Evolutionary conservation across 2,329 filamentous ascomycete genomes (phyloP), one percentile per base, ranked within the genome.

Genomic region (Beauveria sp.): DNA sequence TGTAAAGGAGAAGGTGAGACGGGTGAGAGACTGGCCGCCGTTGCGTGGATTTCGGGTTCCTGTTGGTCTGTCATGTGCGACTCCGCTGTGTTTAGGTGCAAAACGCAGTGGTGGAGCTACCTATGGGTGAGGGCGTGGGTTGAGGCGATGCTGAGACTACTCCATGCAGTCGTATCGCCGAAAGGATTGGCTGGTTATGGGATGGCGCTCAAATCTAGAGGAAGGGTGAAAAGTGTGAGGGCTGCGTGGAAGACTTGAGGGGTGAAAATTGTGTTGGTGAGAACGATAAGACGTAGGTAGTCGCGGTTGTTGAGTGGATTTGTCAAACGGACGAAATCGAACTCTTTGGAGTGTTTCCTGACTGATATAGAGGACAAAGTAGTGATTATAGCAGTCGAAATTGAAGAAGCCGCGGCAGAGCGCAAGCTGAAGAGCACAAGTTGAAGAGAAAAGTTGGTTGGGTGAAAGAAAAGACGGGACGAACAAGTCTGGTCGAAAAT

Each of bases 1-100:
- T 82, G 75, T 63, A 81, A 69, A 62, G 79, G 75, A 62, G 78
- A 73, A 53, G 80, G 82, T 57, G 80, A 83, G 55, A 83, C 69
- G 14, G 80, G 81, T 53, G 76, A 81, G 62, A 84, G 73, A 71
- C 42, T 34, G 53, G 79, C 75, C 73, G 80, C 80, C 67, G 80
- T 77, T 67, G 80, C 81, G 77, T 80, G 76, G 65, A 82, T 69
- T 69, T 79, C 74, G 52, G 78, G 77, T 63, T 78, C 72, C 64
- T 70, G 73, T 64, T 77, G 52, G 60, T 51, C 28, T 46, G 60
- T 56, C 60, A 62, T 62, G 60, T 45, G 45, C 42, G 56, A 18
- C 56, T 51, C 22, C 18, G 45, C 46, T 51, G 48, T 16, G 28
- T 28, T 42, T 28, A 50, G 49, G 34, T 53, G 50, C 40, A 20